Conservation (phyloP, 331 rosid genomes). For the Saraca asoca region DNA sequence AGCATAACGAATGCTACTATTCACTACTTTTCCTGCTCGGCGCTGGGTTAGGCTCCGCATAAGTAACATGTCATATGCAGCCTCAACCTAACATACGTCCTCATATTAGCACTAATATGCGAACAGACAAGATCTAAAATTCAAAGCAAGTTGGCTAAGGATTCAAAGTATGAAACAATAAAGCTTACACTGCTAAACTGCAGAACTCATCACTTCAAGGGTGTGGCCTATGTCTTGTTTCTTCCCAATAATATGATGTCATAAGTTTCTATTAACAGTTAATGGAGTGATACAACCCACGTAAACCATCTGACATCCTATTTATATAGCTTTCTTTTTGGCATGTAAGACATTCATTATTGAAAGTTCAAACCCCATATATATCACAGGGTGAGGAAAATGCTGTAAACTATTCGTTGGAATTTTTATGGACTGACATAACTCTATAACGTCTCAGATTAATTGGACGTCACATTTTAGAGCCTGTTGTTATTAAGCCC, state of each 20-base stretch:
- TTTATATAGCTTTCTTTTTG: neutral
- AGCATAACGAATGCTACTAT: slow-evolving; percentile 78
- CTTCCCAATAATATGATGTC: neutral
- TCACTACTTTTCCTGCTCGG: slow-evolving; percentile 84
- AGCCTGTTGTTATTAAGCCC: too few relatives aligned
- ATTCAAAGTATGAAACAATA: slow-evolving; percentile 4
- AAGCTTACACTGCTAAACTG: slow-evolving; percentile 2
- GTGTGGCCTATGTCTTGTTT: slow-evolving; percentile 4
- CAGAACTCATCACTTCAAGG: slow-evolving; percentile 12
- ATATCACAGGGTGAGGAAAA: neutral
- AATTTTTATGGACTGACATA: too few relatives aligned
- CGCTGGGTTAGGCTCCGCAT: slow-evolving; percentile 93
- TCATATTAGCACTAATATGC: slow-evolving; percentile 20
- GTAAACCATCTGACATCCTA: neutral
- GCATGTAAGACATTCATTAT: neutral
- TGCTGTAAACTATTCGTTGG: slow-evolving; percentile 11
- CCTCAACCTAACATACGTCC: slow-evolving; percentile 65
- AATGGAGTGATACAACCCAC: neutral
- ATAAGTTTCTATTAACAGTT: neutral
- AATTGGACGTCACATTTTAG: too few relatives aligned
- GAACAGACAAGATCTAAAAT: slow-evolving; percentile 6
- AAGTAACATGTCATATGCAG: slow-evolving; percentile 95
- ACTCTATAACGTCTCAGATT: too few relatives aligned
- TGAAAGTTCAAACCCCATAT: neutral
- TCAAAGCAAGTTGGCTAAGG: slow-evolving; percentile 1